These are phyloP conservation scores for Dactylellina cionopaga DNA, from an alignment of 2,329 filamentous ascomycete genomes.

Conservation along the genomic window DNA sequence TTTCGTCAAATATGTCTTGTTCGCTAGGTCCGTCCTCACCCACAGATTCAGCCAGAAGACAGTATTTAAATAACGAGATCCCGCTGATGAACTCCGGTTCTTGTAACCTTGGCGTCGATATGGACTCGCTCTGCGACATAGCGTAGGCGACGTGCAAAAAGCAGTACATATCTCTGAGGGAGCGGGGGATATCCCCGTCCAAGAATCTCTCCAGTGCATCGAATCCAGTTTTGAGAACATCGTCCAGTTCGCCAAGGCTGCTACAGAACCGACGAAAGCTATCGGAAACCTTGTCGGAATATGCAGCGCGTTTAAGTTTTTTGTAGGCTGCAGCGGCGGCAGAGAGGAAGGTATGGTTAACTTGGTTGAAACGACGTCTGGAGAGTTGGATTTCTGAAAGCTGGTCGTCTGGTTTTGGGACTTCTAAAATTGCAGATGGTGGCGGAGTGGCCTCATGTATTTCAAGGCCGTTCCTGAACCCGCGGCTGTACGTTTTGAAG, in stretches of 20 bases:
- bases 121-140: constrained; percentile 2
- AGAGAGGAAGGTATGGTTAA: constrained; percentile 5
- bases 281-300: background rate
- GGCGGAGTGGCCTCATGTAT: background rate
- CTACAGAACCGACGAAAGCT: constrained; percentile 11
- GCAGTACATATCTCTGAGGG: constrained; percentile 9
- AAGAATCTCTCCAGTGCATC: constrained; percentile 16
- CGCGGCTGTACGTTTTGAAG: background rate
- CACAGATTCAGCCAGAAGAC: background rate
- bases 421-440: background rate
- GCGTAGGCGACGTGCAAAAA: constrained; percentile 24
- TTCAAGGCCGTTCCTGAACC: constrained; percentile 20
- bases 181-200: constrained; percentile 6
- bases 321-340: background rate
- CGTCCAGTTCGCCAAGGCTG: background rate
- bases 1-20: constrained; percentile 18
- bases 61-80: background rate
- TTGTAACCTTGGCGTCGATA: background rate
- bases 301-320: constrained; percentile 7
- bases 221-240: constrained; percentile 4
- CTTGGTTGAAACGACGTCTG: background rate
- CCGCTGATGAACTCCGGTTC: background rate
- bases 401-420: background rate
- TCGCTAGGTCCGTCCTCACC: background rate
- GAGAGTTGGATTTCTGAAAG: background rate